These are phyloP conservation scores for Naganishia liquefaciens DNA, from an alignment of 1,284 basidiomycete genomes.

Conservation along the genomic window DNA sequence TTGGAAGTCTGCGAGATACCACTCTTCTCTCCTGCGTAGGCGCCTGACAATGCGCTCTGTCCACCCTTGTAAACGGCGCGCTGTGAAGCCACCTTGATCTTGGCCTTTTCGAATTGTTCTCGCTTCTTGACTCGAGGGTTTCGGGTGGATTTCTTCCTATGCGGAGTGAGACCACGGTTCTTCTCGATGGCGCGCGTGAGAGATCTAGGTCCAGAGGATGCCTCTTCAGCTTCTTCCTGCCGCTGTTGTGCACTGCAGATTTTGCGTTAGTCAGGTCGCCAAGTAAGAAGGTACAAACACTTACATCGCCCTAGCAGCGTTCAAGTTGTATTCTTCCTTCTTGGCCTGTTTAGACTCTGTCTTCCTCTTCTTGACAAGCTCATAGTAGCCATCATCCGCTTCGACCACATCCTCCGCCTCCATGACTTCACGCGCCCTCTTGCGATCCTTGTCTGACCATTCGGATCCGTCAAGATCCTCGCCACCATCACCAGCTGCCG, in stretches of 20 bases:
- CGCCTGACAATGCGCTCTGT: constrained; percentile 56
- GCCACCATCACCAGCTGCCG: constrained; percentile 42
- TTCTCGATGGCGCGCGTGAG: constrained; percentile 85
- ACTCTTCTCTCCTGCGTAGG: constrained; percentile 60
- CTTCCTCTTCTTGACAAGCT: constrained; percentile 74
- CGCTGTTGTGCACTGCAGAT: constrained; percentile 13
- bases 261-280: too few relatives aligned
- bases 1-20: constrained; percentile 88
- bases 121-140: constrained; percentile 97
- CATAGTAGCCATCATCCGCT: constrained; percentile 74
- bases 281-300: constrained; percentile 35
- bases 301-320: constrained; percentile 65
- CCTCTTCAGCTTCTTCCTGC: constrained; percentile 58
- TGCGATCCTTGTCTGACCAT: constrained; percentile 58
- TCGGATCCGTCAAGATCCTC: constrained; percentile 54
- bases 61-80: constrained; percentile 87
- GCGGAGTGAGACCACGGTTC: constrained; percentile 89
- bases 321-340: constrained; percentile 74
- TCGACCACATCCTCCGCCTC: constrained; percentile 56
- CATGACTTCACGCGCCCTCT: constrained; percentile 54
- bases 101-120: constrained; percentile 85
- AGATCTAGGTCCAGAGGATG: constrained; percentile 65
- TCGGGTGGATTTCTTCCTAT: constrained; percentile 76
- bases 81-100: constrained; percentile 84
- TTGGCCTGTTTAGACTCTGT: constrained; percentile 74